These are phyloP conservation scores for Cladophialophora psammophila DNA, from an alignment of 2,329 filamentous ascomycete genomes.

Conservation along the genomic window DNA sequence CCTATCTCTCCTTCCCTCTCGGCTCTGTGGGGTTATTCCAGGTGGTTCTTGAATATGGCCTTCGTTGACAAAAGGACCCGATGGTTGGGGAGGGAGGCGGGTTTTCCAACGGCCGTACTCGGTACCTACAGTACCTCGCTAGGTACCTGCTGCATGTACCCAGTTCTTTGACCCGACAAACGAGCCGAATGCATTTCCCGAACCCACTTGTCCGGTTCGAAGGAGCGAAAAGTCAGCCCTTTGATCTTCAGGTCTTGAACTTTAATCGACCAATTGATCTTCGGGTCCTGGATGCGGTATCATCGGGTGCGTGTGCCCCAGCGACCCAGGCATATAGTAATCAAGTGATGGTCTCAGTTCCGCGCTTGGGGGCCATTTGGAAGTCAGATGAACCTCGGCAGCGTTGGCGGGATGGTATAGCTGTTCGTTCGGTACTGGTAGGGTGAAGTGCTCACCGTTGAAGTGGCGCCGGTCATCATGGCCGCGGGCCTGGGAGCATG, in stretches of 20 bases:
- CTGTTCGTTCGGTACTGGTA: background rate
- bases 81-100: background rate
- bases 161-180: background rate
- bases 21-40: background rate
- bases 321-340: background rate
- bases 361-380: background rate
- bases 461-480: constrained; percentile 10
- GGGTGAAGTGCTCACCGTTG: constrained; percentile 10
- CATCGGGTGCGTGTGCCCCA: background rate
- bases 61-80: background rate
- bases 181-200: constrained; percentile 13
- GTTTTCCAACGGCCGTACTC: constrained; percentile 3
- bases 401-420: background rate
- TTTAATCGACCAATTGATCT: constrained; percentile 5
- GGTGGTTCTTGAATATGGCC: background rate
- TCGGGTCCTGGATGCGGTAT: background rate
- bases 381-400: constrained; percentile 13
- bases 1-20: background rate
- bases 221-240: background rate
- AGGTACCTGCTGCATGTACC: background rate
- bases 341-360: background rate
- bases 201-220: constrained; percentile 5
- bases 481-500: constrained; percentile 5
- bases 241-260: constrained; percentile 10
- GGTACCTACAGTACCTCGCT: too few relatives aligned